These are phyloP conservation scores for Periconia sp. DNA, from an alignment of 2,329 filamentous ascomycete species.

Conservation along the genomic window DNA sequence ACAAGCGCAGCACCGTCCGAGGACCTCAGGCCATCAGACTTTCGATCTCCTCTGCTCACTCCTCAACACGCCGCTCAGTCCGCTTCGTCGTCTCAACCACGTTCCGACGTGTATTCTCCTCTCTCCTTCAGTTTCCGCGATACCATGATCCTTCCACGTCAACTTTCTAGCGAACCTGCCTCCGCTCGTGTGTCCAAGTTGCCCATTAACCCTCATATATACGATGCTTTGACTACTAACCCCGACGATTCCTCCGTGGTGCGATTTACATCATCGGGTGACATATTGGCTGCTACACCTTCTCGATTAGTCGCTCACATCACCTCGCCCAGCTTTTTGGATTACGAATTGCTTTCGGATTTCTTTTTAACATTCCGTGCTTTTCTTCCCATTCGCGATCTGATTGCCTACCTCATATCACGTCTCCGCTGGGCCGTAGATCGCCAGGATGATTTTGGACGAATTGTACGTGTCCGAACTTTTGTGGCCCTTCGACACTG, in stretches of 20 bases:
- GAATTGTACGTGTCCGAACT: constrained; percentile 91
- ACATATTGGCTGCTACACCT: constrained; percentile 87
- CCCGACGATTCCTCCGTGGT: constrained; percentile 83
- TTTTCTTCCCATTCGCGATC: constrained; percentile 75
- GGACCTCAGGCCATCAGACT: constrained; percentile 69
- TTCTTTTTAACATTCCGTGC: constrained; percentile 95
- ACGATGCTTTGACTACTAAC: constrained; percentile 76
- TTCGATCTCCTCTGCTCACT: constrained; percentile 61
- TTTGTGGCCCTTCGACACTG: constrained; percentile 96
- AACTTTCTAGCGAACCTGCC: constrained; percentile 33
- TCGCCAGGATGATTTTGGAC: constrained; percentile 78
- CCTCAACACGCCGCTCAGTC: constrained; percentile 42
- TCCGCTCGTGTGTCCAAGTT: constrained; percentile 40
- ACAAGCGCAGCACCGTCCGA: constrained; percentile 67
- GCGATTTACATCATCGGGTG: constrained; percentile 72
- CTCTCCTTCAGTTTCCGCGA: constrained; percentile 34
- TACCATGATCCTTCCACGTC: constrained; percentile 40
- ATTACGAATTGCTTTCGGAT: constrained; percentile 95
- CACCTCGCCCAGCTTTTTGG: constrained; percentile 90
- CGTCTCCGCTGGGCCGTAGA: constrained; percentile 84
- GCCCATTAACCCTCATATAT: constrained; percentile 66
- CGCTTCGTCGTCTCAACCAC: constrained; percentile 38
- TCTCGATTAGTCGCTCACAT: constrained; percentile 93
- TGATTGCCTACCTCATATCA: constrained; percentile 82
- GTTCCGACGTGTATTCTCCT: constrained; percentile 42